Conservation (phyloP, 1,139 yeast species). For the Candida neerlandica region DNA sequence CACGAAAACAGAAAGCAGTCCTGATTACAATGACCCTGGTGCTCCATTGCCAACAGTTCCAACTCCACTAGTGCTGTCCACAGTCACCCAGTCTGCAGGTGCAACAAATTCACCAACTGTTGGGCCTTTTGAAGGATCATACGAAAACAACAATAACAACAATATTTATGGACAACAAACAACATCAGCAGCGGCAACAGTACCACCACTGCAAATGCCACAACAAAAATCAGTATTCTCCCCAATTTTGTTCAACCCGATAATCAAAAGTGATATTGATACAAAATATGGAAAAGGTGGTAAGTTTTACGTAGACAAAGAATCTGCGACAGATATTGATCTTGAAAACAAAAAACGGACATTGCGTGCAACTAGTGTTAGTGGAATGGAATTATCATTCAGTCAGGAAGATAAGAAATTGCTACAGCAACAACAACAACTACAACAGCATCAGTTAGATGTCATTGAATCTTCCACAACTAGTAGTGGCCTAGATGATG, state of each 20-base stretch:
- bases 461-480: conserved; percentile 11
- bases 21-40: conserved; percentile 77
- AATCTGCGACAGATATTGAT: conserved; percentile 28
- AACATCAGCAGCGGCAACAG: neutral
- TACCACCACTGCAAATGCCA: conserved; percentile 16
- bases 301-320: conserved; percentile 64
- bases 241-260: conserved; percentile 78
- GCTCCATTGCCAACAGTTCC: conserved; percentile 71
- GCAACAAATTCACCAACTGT: conserved; percentile 18
- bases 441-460: conserved; percentile 17
- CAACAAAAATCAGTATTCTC: conserved; percentile 61
- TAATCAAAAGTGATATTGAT: conserved; percentile 73
- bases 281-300: conserved; percentile 87
- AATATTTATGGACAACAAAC: conserved; percentile 8
- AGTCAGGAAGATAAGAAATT: conserved; percentile 18
- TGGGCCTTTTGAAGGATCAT: conserved; percentile 14
- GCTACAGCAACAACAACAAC: conserved; percentile 18
- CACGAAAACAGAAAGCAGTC: conserved; percentile 37
- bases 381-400: conserved; percentile 31
- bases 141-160: conserved; percentile 7
- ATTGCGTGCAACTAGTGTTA: conserved; percentile 46
- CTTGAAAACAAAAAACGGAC: conserved; percentile 23
- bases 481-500: conserved; percentile 10
- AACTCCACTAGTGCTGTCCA: conserved; percentile 53
- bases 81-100: conserved; percentile 27